Conservation (phyloP, 2,329 filamentous ascomycete species). For the Huntiella moniliformis region DNA sequence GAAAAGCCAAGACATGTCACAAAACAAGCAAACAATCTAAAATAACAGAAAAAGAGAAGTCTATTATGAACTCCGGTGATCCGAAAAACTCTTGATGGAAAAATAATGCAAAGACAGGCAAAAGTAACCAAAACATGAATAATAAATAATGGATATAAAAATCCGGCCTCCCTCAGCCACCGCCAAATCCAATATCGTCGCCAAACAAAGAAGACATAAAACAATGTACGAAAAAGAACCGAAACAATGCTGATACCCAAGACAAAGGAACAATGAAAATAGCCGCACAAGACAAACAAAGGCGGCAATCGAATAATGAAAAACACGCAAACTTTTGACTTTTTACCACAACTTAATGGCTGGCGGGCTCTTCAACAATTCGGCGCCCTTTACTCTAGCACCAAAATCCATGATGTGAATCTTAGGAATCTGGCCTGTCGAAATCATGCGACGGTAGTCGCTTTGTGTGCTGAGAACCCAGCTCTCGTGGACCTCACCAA, state of each 20-base stretch:
- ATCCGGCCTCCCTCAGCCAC: too few relatives aligned
- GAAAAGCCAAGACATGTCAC: too few relatives aligned
- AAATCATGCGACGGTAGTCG: conserved; percentile 85
- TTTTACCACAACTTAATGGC: neutral
- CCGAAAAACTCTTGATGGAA: too few relatives aligned
- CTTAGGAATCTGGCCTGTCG: conserved; percentile 83
- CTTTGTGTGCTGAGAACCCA: conserved; percentile 96
- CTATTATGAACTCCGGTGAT: too few relatives aligned
- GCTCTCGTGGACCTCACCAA: conserved; percentile 64
- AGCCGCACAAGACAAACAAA: neutral
- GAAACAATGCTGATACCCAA: neutral
- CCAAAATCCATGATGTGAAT: conserved; percentile 91
- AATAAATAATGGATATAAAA: too few relatives aligned
- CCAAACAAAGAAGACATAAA: neutral
- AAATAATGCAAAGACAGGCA: too few relatives aligned
- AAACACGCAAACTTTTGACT: neutral
- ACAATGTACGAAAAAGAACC: neutral
- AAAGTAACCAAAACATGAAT: too few relatives aligned
- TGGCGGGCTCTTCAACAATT: conserved; percentile 30
- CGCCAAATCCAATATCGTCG: too few relatives aligned
- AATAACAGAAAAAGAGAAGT: too few relatives aligned
- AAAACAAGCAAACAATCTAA: too few relatives aligned
- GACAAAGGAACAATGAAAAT: conserved; percentile 1
- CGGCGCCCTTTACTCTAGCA: conserved; percentile 36
- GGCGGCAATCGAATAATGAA: neutral